These are phyloP conservation scores for Lactarius trivialis DNA, from an alignment of 768 basidiomycete genomes.

Conservation along the genomic window DNA sequence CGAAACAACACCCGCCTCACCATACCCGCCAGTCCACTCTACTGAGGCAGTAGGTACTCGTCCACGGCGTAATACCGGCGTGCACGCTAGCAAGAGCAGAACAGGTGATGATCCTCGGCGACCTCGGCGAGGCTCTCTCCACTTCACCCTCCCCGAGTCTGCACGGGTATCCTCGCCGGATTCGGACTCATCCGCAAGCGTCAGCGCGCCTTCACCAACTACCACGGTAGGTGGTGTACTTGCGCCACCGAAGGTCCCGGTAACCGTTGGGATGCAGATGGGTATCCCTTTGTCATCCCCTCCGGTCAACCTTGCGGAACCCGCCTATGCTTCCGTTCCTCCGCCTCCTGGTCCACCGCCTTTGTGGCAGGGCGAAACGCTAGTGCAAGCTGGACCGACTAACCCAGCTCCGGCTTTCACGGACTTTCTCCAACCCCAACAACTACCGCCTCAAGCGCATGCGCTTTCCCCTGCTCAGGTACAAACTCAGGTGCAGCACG, in stretches of 20 bases:
- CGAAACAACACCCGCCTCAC: not conserved
- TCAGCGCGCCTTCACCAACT: conserved; percentile 20
- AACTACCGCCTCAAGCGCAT: not conserved
- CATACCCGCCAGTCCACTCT: not conserved
- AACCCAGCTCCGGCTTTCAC: conserved; percentile 13
- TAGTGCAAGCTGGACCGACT: conserved; percentile 4
- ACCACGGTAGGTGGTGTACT: conserved; percentile 6
- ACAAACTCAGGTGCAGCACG: conserved; percentile 1
- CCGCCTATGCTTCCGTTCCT: not conserved
- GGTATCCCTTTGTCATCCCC: conserved; percentile 2
- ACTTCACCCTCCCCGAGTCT: conserved; percentile 8
- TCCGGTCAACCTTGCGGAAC: not conserved
- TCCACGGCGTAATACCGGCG: conserved; percentile 19
- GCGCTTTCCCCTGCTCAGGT: conserved; percentile 1
- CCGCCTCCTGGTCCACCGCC: conserved; percentile 6
- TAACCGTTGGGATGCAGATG: conserved; percentile 7
- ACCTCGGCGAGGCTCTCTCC: conserved; percentile 16
- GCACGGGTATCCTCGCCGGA: conserved; percentile 20
- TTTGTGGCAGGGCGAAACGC: conserved; percentile 13
- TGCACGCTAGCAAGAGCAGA: conserved; percentile 14
- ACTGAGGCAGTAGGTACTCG: conserved; percentile 7
- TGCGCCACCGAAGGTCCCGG: conserved; percentile 1
- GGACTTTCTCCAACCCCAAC: conserved; percentile 10
- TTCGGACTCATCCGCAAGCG: conserved; percentile 18
- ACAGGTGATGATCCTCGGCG: conserved; percentile 14